A percentile compares a stretch with the other conserved stretches of the same genome.
These are phyloP conservation scores for Penicillium roqueforti DNA, from an alignment of 495 filamentous ascomycete genomes.

Conservation along the genomic window DNA sequence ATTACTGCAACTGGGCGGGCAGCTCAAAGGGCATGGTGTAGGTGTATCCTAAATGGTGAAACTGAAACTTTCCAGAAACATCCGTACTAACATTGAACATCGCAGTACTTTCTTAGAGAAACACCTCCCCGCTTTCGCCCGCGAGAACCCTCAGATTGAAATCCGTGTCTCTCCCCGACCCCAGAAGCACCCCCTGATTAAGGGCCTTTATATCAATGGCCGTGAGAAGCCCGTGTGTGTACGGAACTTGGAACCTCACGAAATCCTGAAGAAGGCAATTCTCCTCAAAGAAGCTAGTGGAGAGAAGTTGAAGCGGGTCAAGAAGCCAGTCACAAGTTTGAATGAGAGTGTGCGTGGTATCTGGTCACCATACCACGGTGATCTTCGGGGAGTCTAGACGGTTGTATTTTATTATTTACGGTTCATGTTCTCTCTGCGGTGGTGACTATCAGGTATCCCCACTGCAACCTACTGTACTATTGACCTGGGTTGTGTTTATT, in stretches of 20 bases:
- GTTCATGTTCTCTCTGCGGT: constrained; percentile 17
- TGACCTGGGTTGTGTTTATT: constrained; percentile 22
- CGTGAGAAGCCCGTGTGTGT: constrained; percentile 83
- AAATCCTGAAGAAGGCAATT: constrained; percentile 77
- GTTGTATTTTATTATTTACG: constrained; percentile 22
- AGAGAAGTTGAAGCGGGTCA: constrained; percentile 74
- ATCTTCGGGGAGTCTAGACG: constrained; percentile 39
- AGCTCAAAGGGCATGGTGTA: constrained; percentile 94
- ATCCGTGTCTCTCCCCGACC: constrained; percentile 87
- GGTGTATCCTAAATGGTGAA: constrained; percentile 22
- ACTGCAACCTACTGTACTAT: constrained; percentile 32
- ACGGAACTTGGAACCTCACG: constrained; percentile 72
- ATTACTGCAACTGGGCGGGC: constrained; percentile 94
- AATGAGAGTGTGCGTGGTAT: constrained; percentile 93
- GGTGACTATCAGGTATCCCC: constrained; percentile 12
- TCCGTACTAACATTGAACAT: constrained; percentile 3
- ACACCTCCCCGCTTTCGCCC: constrained; percentile 69
- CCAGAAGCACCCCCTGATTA: constrained; percentile 78
- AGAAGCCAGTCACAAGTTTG: constrained; percentile 77
- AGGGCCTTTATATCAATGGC: constrained; percentile 88
- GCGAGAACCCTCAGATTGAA: constrained; percentile 80
- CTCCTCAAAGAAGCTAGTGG: constrained; percentile 79
- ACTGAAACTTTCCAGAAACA: not conserved
- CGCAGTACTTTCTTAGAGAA: constrained; percentile 73
- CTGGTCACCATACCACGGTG: constrained; percentile 90